These are phyloP conservation scores for Chiua virens DNA, from an alignment of 768 basidiomycete genomes.

Conservation along the genomic window DNA sequence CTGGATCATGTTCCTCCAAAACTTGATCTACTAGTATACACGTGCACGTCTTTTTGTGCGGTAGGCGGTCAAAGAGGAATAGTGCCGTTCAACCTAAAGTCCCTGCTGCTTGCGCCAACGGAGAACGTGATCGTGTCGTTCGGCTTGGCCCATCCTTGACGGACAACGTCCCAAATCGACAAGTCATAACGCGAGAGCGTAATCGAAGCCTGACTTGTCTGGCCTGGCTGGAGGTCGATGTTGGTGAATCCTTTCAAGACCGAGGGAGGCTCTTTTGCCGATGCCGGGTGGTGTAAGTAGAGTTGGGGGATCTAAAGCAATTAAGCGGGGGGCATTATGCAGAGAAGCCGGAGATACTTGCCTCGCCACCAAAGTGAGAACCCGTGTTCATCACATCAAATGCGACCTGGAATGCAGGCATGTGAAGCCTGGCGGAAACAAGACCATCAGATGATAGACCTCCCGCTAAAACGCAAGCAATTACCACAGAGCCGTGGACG, in stretches of 20 bases:
- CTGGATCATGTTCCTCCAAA: too few species aligned
- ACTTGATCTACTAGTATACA: too few species aligned
- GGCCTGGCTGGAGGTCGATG: conserved; percentile 47
- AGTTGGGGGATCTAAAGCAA: conserved; percentile 63
- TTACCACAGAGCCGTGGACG: conserved; percentile 61
- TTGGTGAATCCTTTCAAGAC: conserved; percentile 71
- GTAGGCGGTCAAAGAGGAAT: conserved; percentile 14
- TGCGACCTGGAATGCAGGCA: conserved; percentile 58
- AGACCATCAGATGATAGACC: neutral
- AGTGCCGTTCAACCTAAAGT: conserved; percentile 52
- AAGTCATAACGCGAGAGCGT: conserved; percentile 67
- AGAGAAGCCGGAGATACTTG: conserved; percentile 27
- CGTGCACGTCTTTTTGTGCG: too few species aligned
- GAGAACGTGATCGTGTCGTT: conserved; percentile 59
- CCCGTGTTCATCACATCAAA: conserved; percentile 73
- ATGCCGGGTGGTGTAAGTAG: conserved; percentile 66
- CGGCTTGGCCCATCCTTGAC: conserved; percentile 76
- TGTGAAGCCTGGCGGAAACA: conserved; percentile 52
- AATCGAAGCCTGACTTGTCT: conserved; percentile 49
- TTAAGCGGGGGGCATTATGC: neutral
- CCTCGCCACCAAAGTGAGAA: conserved; percentile 60
- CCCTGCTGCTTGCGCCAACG: conserved; percentile 69
- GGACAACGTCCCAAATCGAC: conserved; percentile 72
- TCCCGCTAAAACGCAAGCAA: neutral
- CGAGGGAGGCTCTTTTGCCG: conserved; percentile 68